Evolutionary conservation across 257 asterid genomes (phyloP).

Genomic region (Mitragyna speciosa): DNA sequence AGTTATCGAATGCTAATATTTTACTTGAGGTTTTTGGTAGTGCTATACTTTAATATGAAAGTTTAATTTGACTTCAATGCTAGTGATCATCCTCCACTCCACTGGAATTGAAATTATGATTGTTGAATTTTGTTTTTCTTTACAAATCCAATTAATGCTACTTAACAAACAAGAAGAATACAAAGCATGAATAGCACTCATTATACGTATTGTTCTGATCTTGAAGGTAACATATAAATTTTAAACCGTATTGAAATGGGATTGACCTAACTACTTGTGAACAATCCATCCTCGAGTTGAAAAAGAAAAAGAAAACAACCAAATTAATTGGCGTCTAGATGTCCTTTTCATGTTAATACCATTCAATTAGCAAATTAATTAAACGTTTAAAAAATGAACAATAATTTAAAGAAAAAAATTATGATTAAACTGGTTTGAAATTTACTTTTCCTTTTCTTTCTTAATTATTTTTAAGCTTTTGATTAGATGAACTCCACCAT

Average conservation of each 20-base stretch:
- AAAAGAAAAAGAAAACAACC: too few relatives aligned
- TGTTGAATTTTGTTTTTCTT: not conserved
- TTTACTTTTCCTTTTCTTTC: not conserved
- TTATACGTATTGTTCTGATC: not conserved
- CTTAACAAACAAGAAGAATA: too few relatives aligned
- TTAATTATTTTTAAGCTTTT: not conserved
- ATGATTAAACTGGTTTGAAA: not conserved
- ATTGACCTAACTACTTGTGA: too few relatives aligned
- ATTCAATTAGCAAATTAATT: too few relatives aligned
- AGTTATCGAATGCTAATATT: not conserved
- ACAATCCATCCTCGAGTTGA: too few relatives aligned
- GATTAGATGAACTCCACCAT: not conserved
- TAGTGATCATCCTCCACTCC: not conserved
- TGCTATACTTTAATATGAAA: not conserved
- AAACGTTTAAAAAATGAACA: too few relatives aligned
- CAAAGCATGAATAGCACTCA: not conserved
- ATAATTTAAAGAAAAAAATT: too few relatives aligned
- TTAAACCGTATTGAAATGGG: not conserved
- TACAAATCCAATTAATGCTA: not conserved
- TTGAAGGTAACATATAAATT: not conserved
- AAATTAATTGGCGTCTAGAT: too few relatives aligned
- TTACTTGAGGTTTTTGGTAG: not conserved
- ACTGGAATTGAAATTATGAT: not conserved
- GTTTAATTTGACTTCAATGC: constrained; percentile 10
- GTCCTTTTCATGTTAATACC: too few relatives aligned